Evolutionary conservation across 495 filamentous ascomycete species (phyloP), one percentile per base, ranked within the genome.

Genomic region (Niebla homalea): DNA sequence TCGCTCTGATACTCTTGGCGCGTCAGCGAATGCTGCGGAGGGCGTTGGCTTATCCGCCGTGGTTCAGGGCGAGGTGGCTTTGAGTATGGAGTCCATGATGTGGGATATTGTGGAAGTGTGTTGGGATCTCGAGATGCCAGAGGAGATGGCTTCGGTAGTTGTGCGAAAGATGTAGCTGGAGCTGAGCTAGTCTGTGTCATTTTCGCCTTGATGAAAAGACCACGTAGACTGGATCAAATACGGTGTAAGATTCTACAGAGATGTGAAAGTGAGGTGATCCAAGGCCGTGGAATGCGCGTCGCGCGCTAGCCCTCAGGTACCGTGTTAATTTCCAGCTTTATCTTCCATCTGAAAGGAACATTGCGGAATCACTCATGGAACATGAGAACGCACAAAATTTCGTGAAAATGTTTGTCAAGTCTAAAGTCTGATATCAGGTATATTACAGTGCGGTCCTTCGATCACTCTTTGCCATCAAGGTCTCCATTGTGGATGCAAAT

Each of bases 11-110:
- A 22, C 51, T 48, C 6, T 15, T 52, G 39, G 49, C 47, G 32
- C 43, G 51, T 18, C 40, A 59, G 23, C 38, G 49, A 37, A 46
- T 55, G 44, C 36, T 43, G 35, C 4, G 21, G 38, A 48, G 46
- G 18, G 37, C 43, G 37, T 64, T 68, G 4, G 29, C 48, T 10
- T 19, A 42, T 19, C 14, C 21, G 22, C 6, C 22, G 12, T 8
- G 14, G 10, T 11, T 44, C 44, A 36, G 39, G 20, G 32, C 23
- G 32, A n/a, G 11, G 35, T 43, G 22, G 19, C 37, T 48, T 12
- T 20, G 23, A 32, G 21, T 12, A 12, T 22, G 50, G 35, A 35
- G 50, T 25, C 53, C 50, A 50, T 18, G 36, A 42, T 19, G 14
- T 4, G 15, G 39, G 35, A 11, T 45, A 16, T 36, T 18, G 23